Base-by-base conservation (phyloP, 371 early-diverging fungal species). In the Encephalitozoon hellem region DNA sequence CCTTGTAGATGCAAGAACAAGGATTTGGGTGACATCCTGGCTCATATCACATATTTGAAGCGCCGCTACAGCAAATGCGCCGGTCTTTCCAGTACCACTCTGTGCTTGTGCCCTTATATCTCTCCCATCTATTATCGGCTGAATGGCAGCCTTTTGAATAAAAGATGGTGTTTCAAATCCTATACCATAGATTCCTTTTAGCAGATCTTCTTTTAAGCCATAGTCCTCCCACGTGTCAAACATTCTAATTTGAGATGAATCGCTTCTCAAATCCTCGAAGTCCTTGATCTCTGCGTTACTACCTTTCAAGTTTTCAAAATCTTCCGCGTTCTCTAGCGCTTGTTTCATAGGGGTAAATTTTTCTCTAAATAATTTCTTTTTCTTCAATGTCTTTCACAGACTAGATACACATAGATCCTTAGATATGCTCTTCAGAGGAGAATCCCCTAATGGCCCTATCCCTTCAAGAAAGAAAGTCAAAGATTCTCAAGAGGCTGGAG, bases 41-140 rank as follows among this genome's bases (percentile, higher is more conserved):
- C 87, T 87, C 53, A 89, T 88, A 84, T 95, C 93, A 70, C 97
- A 89, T 53, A 87, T 86, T 84, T 99, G 97, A 47, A 99, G 88
- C 67, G 92, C 90, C 28, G 90, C 93, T 81, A 99, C 95, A 39
- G 94, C 91, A 87, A 99, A 97, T 9, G 98, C 97, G 34, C 96
- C 98, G 0, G 99, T 97, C 88, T 99, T 99, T 87, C 99, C 99
- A 78, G 99, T 97, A 86, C 99, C 99, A 69, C 81, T 83, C 69
- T 85, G 85, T 51, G 85, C 82, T 68, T 85, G 85, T 34, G 85
- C 85, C 51, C 85, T 74, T 8, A 85, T 71, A 84, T 99, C 94
- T 74, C 93, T 87, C 4, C 94, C 95, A 18, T 93, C 89, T 47
- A 96, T 88, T 1, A 94, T 93, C 79, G 94, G 92, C 15, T 95